Percentiles rank a stretch among this genome's conserved stretches.
These are phyloP conservation scores for Phytophthora cajani DNA, from an alignment of 352 stramenopile genomes.

Conservation along the genomic window DNA sequence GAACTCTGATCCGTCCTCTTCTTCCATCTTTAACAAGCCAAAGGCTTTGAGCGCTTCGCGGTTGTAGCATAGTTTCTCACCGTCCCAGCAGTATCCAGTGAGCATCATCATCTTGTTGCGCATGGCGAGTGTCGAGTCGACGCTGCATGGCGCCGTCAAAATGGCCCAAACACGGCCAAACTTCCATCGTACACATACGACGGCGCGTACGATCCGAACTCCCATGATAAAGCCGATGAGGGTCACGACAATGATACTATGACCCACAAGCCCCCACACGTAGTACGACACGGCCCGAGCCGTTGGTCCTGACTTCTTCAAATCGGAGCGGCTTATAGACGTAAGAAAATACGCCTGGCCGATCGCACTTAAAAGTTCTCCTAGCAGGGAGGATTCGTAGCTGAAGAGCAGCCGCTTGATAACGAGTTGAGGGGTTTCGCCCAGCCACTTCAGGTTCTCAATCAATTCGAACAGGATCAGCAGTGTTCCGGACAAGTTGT, in stretches of 20 bases:
- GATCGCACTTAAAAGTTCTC: constrained; percentile 24
- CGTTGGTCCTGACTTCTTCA: constrained; percentile 5
- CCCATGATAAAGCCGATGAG: constrained; percentile 25
- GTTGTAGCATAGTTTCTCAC: constrained; percentile 23
- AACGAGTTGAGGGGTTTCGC: constrained; percentile 1
- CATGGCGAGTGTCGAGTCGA: constrained; percentile 22
- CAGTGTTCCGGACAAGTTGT: constrained; percentile 32
- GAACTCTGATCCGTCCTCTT: constrained; percentile 20
- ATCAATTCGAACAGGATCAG: constrained; percentile 24
- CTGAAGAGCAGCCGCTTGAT: constrained; percentile 36
- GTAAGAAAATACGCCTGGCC: constrained; percentile 17
- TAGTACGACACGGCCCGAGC: constrained; percentile 29
- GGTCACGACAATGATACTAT: constrained; percentile 23
- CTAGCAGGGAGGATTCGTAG: constrained; percentile 34
- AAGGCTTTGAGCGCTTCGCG: constrained; percentile 24
- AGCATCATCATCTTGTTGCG: constrained; percentile 31
- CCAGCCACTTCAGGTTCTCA: constrained; percentile 19
- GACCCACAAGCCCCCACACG: constrained; percentile 29
- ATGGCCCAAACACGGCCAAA: constrained; percentile 14
- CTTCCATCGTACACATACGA: constrained; percentile 18
- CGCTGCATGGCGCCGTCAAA: constrained; percentile 22
- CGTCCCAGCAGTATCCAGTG: constrained; percentile 22
- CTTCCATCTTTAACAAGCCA: constrained; percentile 23
- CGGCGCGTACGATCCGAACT: constrained; percentile 9
- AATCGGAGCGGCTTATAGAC: constrained; percentile 9